Conservation (phyloP, 2,329 filamentous ascomycete species). For the Penicillium crustosum region DNA sequence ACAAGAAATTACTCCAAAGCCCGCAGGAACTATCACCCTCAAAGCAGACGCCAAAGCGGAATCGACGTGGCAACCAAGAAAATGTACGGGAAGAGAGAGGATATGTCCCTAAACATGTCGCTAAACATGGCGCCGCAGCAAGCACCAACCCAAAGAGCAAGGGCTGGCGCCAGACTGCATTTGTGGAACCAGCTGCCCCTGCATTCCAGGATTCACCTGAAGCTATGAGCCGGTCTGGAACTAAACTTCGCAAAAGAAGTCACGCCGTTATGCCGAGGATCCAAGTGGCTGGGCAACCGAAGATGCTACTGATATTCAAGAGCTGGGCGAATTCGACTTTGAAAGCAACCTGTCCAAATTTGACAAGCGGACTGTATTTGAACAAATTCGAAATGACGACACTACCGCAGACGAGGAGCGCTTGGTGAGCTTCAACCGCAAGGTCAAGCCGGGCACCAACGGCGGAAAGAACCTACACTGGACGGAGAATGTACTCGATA, state of each 20-base stretch:
- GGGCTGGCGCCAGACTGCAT: slow-evolving; percentile 67
- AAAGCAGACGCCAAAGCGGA: slow-evolving; percentile 39
- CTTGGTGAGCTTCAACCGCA: slow-evolving; percentile 84
- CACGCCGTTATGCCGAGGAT: slow-evolving; percentile 52
- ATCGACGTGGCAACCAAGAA: slow-evolving; percentile 48
- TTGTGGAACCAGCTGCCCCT: slow-evolving; percentile 54
- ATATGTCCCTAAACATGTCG: slow-evolving; percentile 34
- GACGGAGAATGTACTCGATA: slow-evolving; percentile 84
- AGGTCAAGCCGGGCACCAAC: slow-evolving; percentile 64
- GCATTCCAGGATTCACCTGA: slow-evolving; percentile 44
- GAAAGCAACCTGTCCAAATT: slow-evolving; percentile 87
- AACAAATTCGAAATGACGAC: slow-evolving; percentile 86
- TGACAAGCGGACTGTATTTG: slow-evolving; percentile 88
- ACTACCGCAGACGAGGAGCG: slow-evolving; percentile 84
- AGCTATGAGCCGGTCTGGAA: slow-evolving; percentile 26
- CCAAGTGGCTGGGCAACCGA: slow-evolving; percentile 93
- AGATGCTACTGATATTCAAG: slow-evolving; percentile 90
- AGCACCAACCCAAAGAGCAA: slow-evolving; percentile 53
- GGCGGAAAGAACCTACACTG: slow-evolving; percentile 89
- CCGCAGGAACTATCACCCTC: slow-evolving; percentile 22
- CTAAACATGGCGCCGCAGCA: slow-evolving; percentile 35
- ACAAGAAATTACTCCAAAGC: slow-evolving; percentile 20
- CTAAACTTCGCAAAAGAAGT: slow-evolving; percentile 49
- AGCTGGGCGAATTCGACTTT: slow-evolving; percentile 93
- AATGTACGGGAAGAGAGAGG: slow-evolving; percentile 48